Conservation (phyloP, 441 rosid genomes). For the Erodium trifolium region DNA sequence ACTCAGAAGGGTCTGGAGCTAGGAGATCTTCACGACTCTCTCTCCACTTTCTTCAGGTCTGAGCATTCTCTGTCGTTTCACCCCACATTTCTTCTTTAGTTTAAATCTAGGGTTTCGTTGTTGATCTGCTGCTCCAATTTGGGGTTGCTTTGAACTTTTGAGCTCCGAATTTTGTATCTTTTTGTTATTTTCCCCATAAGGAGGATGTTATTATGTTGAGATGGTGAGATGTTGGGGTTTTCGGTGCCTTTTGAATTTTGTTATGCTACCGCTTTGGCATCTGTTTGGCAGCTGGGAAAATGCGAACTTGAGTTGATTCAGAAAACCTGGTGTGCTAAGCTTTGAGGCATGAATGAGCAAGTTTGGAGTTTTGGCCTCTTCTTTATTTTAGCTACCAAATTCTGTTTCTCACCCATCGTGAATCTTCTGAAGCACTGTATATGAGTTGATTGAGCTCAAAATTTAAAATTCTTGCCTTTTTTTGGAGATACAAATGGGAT, state of each 20-base stretch:
- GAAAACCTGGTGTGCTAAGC: not conserved
- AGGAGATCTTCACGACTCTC: not conserved
- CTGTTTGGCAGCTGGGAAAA: constrained; percentile 16
- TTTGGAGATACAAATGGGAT: not conserved
- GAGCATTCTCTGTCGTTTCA: not conserved
- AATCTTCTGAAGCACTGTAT: not conserved
- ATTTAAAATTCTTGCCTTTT: not conserved
- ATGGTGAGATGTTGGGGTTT: constrained; percentile 8
- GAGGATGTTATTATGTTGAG: not conserved
- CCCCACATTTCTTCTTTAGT: not conserved
- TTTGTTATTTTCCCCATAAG: not conserved
- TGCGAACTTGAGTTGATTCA: not conserved
- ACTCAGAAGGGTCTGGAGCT: not conserved
- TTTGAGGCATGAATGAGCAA: constrained; percentile 2
- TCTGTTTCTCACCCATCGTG: not conserved
- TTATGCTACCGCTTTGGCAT: not conserved
- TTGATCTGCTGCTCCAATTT: not conserved
- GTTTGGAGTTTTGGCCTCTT: not conserved
- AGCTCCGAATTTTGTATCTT: not conserved
- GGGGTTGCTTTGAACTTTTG: not conserved
- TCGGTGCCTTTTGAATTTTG: not conserved
- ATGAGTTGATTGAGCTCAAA: not conserved
- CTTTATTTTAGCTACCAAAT: constrained; percentile 1
- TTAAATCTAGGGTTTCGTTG: not conserved
- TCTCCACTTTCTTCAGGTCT: not conserved